Evolutionary conservation across 805 yeast species (phyloP), one percentile per base, ranked within the genome.

Genomic region (Blastobotrys parvus): DNA sequence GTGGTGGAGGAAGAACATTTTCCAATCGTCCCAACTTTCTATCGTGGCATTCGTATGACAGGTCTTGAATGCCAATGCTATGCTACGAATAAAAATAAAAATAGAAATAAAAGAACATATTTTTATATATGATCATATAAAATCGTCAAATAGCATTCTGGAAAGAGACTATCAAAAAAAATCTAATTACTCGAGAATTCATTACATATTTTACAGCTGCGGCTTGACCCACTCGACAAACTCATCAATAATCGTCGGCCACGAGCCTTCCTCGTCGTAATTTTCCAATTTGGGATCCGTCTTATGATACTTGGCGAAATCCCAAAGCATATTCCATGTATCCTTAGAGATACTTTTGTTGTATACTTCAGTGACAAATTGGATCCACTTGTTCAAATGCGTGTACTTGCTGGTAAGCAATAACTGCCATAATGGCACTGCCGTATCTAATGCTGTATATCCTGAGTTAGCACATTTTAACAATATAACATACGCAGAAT

Each of bases 241-340:
- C 45, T 79, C 86, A 59, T 90, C 98, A 50, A 90, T 77, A 15
- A 86, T 66, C 42, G 84, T 76, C 3, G 97, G 98, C 97, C 97
- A 90, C 0, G 96, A 84, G 19, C 82, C 88, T 52, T 75, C 73
- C 50, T 82, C 92, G 53, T 82, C 89, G 60, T 88, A 89, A 2
- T 61, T 63, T 13, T 63, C 62, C 3, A 90, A 65, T 1, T 56
- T 48, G 0, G 82, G 76, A 46, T 85, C 83, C 15, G 44, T 25
- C 2, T 58, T 48, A 70, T 46, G 74, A 74, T 42, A 65, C 61
- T 52, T 54, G 43, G 81, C 61, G 54, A 88, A 86, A 44, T 78
- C 77, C 43, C 71, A 71, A 44, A 83, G 65, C 97, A 89, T 88
- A 47, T 75, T 71, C 97, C 97, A 90, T 19, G 80, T 75, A 56